Evolutionary conservation across 257 asterid species (phyloP), one percentile per base, ranked within the genome.

Genomic region (Eustoma russellianum): DNA sequence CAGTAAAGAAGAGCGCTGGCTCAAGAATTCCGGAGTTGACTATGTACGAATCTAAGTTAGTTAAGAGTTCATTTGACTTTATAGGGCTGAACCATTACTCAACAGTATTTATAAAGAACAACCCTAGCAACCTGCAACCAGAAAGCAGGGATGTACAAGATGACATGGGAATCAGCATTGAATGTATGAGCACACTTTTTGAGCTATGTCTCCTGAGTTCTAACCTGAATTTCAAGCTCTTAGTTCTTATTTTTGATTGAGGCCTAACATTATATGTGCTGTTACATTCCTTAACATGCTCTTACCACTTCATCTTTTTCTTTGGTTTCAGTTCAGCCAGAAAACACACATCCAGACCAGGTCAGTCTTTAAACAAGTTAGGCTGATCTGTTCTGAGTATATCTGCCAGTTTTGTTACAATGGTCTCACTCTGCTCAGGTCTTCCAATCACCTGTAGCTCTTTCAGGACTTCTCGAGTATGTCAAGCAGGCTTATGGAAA

Each of bases 1-100:
- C 45, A 49, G 9, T 84, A 12, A 84, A 74, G 68, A 63, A 68
- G 53, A 65, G 58, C 15, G 91, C 65, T n/a, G 67, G 72, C 46
- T 2, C 70, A 44, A 77, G 81, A 56, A 57, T 84, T 33, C 91
- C 94, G 17, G 70, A 55, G 62, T 58, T 84, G 56, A 76, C 79
- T 12, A 33, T 56, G 34, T 33, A 50, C 4, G 83, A 84, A 60
- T 70, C 72, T 2, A 66, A 75, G 61, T 77, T 70, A 54, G 59
- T 81, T 8, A 81, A 79, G 72, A 83, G 83, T 50, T 74, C 91
- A 10, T 17, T 56, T 47, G 94, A 84, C 62, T 84, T 81, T 55
- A 60, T 81, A 34, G 91, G 85, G 35, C 34, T 81, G 54, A 84
- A 81, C 73, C 75, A 74, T 69, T 79, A 78, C 28, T 3, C 8